Base-by-base conservation (phyloP, 2,329 filamentous ascomycete species). In the Ophiosphaerella narmari region DNA sequence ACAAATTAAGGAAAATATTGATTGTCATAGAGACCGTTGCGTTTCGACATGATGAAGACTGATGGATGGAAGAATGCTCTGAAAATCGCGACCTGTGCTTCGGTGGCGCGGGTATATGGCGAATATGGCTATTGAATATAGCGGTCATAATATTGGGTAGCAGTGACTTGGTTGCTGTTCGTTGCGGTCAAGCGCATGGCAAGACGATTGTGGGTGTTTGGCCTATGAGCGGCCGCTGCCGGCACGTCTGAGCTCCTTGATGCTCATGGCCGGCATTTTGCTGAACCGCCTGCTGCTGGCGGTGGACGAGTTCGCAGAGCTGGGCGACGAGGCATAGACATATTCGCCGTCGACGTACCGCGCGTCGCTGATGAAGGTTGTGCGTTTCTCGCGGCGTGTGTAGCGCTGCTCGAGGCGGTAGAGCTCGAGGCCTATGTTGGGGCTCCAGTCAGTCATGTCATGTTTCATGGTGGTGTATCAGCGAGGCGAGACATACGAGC, bases 281-380 rank as follows among this genome's bases (percentile, higher is more conserved):
- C 68, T 72, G 54, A 71, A 63, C 31, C 70, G 69, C 29, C 66
- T 59, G 56, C 43, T 65, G 44, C 52, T 62, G 41, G 62, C 55
- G 32, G 57, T 57, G 23, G 65, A 60, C 14, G 63, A 66, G 7
- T 63, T 69, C 36, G 67, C 62, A 9, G 67, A 66, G 12, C 66
- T 66, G 16, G 71, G 71, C 18, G 67, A 68, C 14, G 68, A 67
- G 43, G 72, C 73, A 81, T 91, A 95, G 73, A 96, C 81, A 78
- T 97, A 97, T 79, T 97, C 93, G 75, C 92, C 94, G 72, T 97
- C 90, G 59, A 97, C 89, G 75, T 97, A 97, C 72, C 90, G 83
- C 26, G 91, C 93, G 67, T 90, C 91, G 69, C 89, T 91, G 69
- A 89, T 86, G 74, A 96, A 96, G 53, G 90, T 94, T 46, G 87